Conservation (phyloP, 2,329 filamentous ascomycete species). For the Epicoccum sorghinum region DNA sequence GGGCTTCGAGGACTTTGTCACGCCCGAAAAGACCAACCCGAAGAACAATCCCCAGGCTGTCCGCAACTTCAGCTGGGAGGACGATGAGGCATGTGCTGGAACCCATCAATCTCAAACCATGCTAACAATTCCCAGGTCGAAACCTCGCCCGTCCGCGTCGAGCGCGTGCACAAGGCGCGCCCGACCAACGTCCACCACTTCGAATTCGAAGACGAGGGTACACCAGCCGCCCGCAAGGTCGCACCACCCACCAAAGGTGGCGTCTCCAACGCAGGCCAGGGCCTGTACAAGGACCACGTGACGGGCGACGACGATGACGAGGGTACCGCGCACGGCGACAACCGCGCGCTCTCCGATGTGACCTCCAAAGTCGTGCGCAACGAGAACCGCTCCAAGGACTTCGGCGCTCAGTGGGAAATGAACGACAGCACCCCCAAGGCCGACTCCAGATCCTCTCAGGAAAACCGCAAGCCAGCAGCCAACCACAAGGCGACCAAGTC, state of each 20-base stretch:
- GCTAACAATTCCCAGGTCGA: conserved; percentile 55
- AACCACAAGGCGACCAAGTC: conserved; percentile 63
- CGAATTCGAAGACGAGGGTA: conserved; percentile 77
- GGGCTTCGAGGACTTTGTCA: conserved; percentile 87
- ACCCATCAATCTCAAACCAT: neutral
- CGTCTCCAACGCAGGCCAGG: conserved; percentile 69
- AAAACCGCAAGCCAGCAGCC: conserved; percentile 51
- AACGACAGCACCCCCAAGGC: conserved; percentile 66
- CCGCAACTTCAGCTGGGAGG: conserved; percentile 77
- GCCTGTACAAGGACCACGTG: conserved; percentile 79
- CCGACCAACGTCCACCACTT: conserved; percentile 85
- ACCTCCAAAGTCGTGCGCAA: conserved; percentile 73
- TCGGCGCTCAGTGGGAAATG: conserved; percentile 78
- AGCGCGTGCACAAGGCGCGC: conserved; percentile 70
- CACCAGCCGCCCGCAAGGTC: conserved; percentile 57
- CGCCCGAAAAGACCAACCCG: conserved; percentile 74
- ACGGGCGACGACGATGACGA: conserved; percentile 61
- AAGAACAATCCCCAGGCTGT: conserved; percentile 72
- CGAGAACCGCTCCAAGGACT: conserved; percentile 75
- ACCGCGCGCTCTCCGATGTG: conserved; percentile 65
- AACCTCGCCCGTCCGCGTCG: conserved; percentile 64
- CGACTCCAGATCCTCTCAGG: conserved; percentile 41
- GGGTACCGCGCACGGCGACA: conserved; percentile 47
- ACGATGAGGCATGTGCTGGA: conserved; percentile 61
- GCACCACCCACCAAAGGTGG: conserved; percentile 50